A percentile compares a stretch with the other conserved stretches of the same genome.
These are phyloP conservation scores for Phanerochaete sordida DNA, from an alignment of 768 basidiomycete species.

Conservation along the genomic window DNA sequence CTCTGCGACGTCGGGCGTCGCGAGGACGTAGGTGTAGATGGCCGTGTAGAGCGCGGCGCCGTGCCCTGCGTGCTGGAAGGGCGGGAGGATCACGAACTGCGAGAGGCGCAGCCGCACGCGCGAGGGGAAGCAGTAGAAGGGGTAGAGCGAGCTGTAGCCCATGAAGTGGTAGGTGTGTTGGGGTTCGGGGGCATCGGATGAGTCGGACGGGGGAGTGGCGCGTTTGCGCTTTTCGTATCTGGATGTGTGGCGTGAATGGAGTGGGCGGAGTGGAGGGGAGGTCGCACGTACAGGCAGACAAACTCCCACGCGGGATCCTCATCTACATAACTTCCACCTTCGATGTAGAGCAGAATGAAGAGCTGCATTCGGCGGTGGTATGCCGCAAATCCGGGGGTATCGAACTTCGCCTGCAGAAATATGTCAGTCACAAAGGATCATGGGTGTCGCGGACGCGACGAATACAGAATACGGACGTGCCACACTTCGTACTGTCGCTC, in stretches of 20 bases:
- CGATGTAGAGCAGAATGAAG: slow-evolving; percentile 92
- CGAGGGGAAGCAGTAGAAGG: slow-evolving; percentile 95
- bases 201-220: slow-evolving; percentile 47
- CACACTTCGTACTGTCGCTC: slow-evolving; percentile 45
- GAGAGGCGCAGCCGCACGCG: slow-evolving; percentile 83
- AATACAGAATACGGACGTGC: slow-evolving; percentile 55
- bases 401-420: slow-evolving; percentile 65
- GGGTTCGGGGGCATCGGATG: slow-evolving; percentile 32
- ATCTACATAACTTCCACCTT: slow-evolving; percentile 94
- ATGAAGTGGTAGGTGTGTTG: slow-evolving; percentile 80
- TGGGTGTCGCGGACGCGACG: background rate
- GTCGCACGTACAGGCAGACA: slow-evolving; percentile 64
- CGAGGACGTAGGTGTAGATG: slow-evolving; percentile 73
- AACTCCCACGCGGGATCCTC: slow-evolving; percentile 96
- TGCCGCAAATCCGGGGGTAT: slow-evolving; percentile 84
- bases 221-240: slow-evolving; percentile 86
- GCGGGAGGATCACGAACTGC: slow-evolving; percentile 91
- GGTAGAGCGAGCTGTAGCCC: slow-evolving; percentile 92
- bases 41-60: slow-evolving; percentile 89
- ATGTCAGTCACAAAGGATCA: slow-evolving; percentile 5
- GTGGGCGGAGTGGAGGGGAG: background rate
- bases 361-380: slow-evolving; percentile 92
- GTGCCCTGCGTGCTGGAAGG: slow-evolving; percentile 86
- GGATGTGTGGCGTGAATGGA: slow-evolving; percentile 3
- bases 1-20: slow-evolving; percentile 73